Percentiles rank a stretch among this genome's conserved stretches.
Conservation (phyloP, 106 monocot genomes). For the Dendrobium officinale region DNA sequence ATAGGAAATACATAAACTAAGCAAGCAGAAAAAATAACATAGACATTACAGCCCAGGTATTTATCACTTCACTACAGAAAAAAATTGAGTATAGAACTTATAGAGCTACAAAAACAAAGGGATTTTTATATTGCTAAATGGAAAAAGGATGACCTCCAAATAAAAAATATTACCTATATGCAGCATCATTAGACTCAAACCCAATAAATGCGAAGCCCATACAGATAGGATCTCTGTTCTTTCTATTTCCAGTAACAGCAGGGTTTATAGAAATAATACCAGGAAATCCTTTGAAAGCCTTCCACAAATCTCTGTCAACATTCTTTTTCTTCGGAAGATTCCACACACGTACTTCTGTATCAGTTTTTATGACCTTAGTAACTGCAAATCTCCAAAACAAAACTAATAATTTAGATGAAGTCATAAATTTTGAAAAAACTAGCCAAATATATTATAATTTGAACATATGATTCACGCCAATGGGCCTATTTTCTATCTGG, state of each 20-base stretch:
- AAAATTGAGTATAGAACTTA: neutral
- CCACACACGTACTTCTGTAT: slow-evolving; percentile 46
- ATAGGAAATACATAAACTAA: neutral
- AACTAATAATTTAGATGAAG: too few species aligned
- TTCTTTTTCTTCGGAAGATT: slow-evolving; percentile 96
- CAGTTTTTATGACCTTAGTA: slow-evolving; percentile 25
- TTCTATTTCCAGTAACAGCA: slow-evolving; percentile 62
- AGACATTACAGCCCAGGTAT: too few species aligned
- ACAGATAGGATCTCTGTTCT: slow-evolving; percentile 97
- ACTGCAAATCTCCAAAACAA: slow-evolving; percentile 16
- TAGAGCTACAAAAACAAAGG: neutral
- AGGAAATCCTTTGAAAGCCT: slow-evolving; percentile 64
- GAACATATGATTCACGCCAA: neutral
- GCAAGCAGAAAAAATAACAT: neutral
- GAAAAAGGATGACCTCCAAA: neutral
- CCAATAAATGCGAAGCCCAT: slow-evolving; percentile 89
- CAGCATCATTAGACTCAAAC: slow-evolving; percentile 52
- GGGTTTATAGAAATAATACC: slow-evolving; percentile 67
- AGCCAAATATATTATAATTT: neutral
- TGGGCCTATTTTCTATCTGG: neutral
- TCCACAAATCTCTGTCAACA: slow-evolving; percentile 69
- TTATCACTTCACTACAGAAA: neutral
- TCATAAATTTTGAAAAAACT: neutral
- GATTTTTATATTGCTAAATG: neutral
- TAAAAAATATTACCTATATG: slow-evolving; percentile 50